Percentiles rank a stretch among this genome's conserved stretches.
phyloP scores from a whole-genome alignment of 2,329 filamentous ascomycete genomes.

The Parastagonospora nodorum region DNA sequence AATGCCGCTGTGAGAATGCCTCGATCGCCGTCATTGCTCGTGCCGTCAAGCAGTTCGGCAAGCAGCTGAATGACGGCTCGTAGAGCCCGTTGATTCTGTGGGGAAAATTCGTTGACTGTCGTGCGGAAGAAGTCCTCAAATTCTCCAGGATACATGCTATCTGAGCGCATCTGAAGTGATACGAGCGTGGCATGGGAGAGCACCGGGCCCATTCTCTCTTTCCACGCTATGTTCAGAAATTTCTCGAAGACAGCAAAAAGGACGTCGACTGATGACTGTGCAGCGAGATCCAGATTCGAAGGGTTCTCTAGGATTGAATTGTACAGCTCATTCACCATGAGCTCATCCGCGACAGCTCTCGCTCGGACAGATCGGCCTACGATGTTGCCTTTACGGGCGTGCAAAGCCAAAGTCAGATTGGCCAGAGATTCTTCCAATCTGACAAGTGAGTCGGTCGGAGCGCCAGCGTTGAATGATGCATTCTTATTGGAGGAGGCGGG shows the following conservation, averaged over 20 bases:
- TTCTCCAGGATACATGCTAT: constrained; percentile 71
- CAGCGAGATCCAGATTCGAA: constrained; percentile 73
- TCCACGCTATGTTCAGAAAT: constrained; percentile 87
- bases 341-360: constrained; percentile 72
- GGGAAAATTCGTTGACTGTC: constrained; percentile 58
- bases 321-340: constrained; percentile 86
- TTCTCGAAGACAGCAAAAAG: constrained; percentile 94
- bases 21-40: constrained; percentile 86
- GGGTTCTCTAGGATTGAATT: constrained; percentile 85
- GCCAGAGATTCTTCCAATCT: constrained; percentile 84
- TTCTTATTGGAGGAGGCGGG: constrained; percentile 42
- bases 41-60: constrained; percentile 85
- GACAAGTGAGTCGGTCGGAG: constrained; percentile 55
- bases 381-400: constrained; percentile 85
- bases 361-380: constrained; percentile 76
- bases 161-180: constrained; percentile 69
- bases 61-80: constrained; percentile 83
- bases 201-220: constrained; percentile 83
- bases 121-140: constrained; percentile 66
- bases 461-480: constrained; percentile 31
- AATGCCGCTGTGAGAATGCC: constrained; percentile 88
- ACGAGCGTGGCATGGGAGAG: constrained; percentile 74
- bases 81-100: constrained; percentile 74
- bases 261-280: constrained; percentile 79
- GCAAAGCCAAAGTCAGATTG: constrained; percentile 79